Evolutionary conservation across 441 rosid genomes (phyloP).

Genomic region (Populus hybrid): DNA sequence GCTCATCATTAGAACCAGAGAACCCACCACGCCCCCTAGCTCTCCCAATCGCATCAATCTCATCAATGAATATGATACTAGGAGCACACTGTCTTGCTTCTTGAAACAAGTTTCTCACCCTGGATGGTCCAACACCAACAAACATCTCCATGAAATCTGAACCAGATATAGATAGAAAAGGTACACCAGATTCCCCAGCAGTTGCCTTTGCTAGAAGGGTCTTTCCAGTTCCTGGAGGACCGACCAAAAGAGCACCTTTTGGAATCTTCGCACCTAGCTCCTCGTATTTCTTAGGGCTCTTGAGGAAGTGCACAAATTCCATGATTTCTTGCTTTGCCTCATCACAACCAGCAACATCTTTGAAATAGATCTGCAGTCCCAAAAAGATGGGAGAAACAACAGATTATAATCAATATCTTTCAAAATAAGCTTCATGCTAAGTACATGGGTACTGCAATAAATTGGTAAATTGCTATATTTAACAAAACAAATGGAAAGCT

Average conservation of each 20-base stretch:
- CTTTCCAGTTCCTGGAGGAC: constrained; percentile 75
- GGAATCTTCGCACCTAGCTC: constrained; percentile 70
- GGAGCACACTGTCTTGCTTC: constrained; percentile 74
- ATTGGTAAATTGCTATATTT: not conserved
- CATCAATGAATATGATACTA: constrained; percentile 64
- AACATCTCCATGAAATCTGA: constrained; percentile 80
- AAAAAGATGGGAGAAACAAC: not conserved
- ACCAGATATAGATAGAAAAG: constrained; percentile 63
- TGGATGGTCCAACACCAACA: constrained; percentile 74
- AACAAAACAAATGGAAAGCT: constrained; percentile 1
- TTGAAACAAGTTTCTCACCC: constrained; percentile 69
- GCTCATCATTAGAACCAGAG: constrained; percentile 60
- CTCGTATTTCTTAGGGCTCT: constrained; percentile 70
- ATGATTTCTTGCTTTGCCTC: constrained; percentile 77
- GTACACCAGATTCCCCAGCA: constrained; percentile 68
- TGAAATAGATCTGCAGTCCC: constrained; percentile 46
- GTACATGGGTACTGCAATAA: not conserved
- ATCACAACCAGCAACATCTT: constrained; percentile 74
- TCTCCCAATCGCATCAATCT: constrained; percentile 66
- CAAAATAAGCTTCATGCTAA: not conserved
- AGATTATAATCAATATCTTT: not conserved
- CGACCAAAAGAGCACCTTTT: constrained; percentile 68
- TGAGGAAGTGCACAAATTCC: constrained; percentile 76
- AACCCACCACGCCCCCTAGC: constrained; percentile 72
- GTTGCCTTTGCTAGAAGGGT: constrained; percentile 80